Base-by-base conservation (phyloP, 768 basidiomycete species). In the Suillus decipiens region DNA sequence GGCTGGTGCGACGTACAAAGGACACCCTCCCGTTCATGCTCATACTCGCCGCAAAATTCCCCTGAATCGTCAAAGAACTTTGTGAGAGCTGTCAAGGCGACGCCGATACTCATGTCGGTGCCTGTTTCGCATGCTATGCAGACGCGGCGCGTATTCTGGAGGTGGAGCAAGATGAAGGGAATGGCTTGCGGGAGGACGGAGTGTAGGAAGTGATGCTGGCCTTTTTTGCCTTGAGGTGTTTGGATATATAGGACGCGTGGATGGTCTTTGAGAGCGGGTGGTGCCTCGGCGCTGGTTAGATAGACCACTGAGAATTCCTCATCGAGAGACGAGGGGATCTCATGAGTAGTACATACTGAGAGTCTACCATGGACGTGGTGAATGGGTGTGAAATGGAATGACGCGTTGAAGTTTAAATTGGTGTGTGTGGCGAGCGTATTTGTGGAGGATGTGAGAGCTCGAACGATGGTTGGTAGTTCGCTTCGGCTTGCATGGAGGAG, bases 31-130 rank as follows among this genome's bases (percentile, higher is more conserved):
- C 31, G 50, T 19, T 57, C 54, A 19, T 64, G 53, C 28, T 28
- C 64, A 19, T 22, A 61, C 24, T 66, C 3, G 22, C 45, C 60
- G 24, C 24, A 39, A 28, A 75, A 69, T 15, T 70, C 67, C 5
- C 88, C 91, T 0, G 77, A 71, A 8, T 86, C 81, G 36, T 82
- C 79, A 69, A 92, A 93, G 64, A 82, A 85, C 19, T 78, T 58
- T 37, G 86, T 82, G 3, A 92, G 72, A 1, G 85, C 81, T 14
- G 80, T 84, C 2, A 92, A 67, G 0, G 81, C 85, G 1, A 92
- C 79, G 2, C 91, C 90, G 3, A 89, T 81, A 60, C 86, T 83
- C 3, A 79, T 70, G 67, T 94, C 89, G 36, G 82, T 84, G 9
- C 89, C 89, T 0, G 78, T 79, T 34, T 80, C 80, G 64, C 86